phyloP scores from a whole-genome alignment of 108 stramenopile genomes.

The Skeletonema grethae region DNA sequence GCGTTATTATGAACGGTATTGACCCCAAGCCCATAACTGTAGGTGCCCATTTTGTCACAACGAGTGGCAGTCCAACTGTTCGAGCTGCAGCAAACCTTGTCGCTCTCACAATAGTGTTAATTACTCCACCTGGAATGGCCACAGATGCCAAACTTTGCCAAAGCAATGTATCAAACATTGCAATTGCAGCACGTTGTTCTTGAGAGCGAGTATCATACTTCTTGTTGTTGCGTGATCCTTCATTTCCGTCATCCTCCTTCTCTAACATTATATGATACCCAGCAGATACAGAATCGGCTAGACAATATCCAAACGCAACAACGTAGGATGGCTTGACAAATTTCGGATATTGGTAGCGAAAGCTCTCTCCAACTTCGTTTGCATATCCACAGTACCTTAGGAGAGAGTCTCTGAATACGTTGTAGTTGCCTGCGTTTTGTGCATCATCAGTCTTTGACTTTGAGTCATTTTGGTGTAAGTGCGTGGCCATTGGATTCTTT shows the following conservation, averaged over 20 bases:
- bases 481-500: not conserved
- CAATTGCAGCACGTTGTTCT: conserved; percentile 46
- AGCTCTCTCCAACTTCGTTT: conserved; percentile 81
- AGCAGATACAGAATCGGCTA: conserved; percentile 66
- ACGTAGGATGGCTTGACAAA: conserved; percentile 74
- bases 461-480: not conserved
- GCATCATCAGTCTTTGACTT: not conserved
- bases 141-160: conserved; percentile 70
- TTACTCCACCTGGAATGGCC: conserved; percentile 72
- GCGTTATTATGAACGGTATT: conserved; percentile 75
- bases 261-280: conserved; percentile 49
- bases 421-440: conserved; percentile 31
- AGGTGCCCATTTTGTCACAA: conserved; percentile 69
- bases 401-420: conserved; percentile 78
- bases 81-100: conserved; percentile 62
- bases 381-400: conserved; percentile 73
- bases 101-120: conserved; percentile 75
- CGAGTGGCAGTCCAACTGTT: conserved; percentile 54
- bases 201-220: conserved; percentile 22
- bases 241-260: conserved; percentile 17
- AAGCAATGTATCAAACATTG: conserved; percentile 67
- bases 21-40: conserved; percentile 65
- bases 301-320: conserved; percentile 80
- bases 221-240: conserved; percentile 2
- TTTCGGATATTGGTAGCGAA: conserved; percentile 82